Percentiles rank a stretch among this genome's conserved stretches.
Evolutionary conservation across 1,284 basidiomycete species (phyloP).

Genomic region (Psilocybe mexicana): DNA sequence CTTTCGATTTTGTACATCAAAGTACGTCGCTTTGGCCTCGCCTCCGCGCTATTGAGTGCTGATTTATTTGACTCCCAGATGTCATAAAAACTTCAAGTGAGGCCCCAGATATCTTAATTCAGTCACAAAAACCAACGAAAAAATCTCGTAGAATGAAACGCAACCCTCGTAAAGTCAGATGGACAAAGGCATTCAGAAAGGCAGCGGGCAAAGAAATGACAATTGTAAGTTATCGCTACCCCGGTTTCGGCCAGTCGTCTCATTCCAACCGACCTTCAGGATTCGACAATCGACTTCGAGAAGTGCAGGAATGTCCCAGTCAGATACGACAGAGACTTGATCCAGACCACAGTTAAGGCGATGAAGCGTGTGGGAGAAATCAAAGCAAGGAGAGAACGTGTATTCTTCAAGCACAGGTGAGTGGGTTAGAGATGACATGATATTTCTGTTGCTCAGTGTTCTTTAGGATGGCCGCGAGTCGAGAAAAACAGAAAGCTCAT

Average conservation of each 20-base stretch:
- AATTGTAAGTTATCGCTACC: constrained; percentile 63
- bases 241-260: constrained; percentile 5
- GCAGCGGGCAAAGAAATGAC: constrained; percentile 99
- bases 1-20: constrained; percentile 95
- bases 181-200: constrained; percentile 99
- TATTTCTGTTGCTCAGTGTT: constrained; percentile 2
- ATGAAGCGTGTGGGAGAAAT: constrained; percentile 97
- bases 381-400: constrained; percentile 86
- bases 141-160: constrained; percentile 86
- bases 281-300: constrained; percentile 99
- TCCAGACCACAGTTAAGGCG: constrained; percentile 93
- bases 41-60: not conserved
- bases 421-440: constrained; percentile 21
- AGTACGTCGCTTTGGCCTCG: constrained; percentile 55
- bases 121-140: not conserved
- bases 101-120: not conserved
- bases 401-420: constrained; percentile 96
- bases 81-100: constrained; percentile 98
- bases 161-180: constrained; percentile 97
- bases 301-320: constrained; percentile 98
- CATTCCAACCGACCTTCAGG: constrained; percentile 47
- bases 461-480: constrained; percentile 76
- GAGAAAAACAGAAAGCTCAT: constrained; percentile 70
- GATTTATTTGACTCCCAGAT: constrained; percentile 48
- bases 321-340: constrained; percentile 94